A percentile compares a stretch with the other conserved stretches of the same genome.
These are phyloP conservation scores for Prinsepia uniflora DNA, from an alignment of 306 rosid species.

Conservation along the genomic window DNA sequence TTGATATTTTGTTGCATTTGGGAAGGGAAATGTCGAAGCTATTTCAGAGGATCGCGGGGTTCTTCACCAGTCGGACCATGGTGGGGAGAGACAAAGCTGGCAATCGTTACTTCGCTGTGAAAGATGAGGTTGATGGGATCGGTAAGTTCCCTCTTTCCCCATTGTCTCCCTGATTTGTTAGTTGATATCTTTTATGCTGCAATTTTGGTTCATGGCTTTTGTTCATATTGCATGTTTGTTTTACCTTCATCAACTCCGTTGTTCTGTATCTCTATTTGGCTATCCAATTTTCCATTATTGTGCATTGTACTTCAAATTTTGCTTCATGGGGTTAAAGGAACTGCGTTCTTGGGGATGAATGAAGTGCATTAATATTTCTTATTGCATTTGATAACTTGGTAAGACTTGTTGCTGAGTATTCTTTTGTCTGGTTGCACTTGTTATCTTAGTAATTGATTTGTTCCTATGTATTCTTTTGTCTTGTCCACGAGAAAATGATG, in stretches of 20 bases:
- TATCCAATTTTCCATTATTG: background rate
- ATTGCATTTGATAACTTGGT: background rate
- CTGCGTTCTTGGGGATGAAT: background rate
- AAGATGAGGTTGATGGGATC: constrained; percentile 66
- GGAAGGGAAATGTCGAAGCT: constrained; percentile 56
- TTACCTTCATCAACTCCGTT: background rate
- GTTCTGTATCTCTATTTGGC: background rate
- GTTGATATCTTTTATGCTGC: background rate
- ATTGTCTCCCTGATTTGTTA: background rate
- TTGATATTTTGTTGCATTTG: constrained; percentile 14
- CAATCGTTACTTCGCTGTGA: constrained; percentile 63
- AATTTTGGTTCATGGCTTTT: constrained; percentile 8
- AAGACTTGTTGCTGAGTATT: background rate
- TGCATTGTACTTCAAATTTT: background rate
- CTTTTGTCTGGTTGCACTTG: background rate
- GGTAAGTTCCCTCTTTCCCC: constrained; percentile 52
- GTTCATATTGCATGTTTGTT: background rate
- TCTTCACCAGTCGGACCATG: constrained; percentile 42
- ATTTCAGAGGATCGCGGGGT: constrained; percentile 50
- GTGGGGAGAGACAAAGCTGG: constrained; percentile 75
- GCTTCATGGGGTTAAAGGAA: background rate
- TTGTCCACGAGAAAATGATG: background rate
- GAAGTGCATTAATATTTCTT: background rate
- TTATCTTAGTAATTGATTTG: background rate
- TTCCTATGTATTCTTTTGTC: background rate